Base-by-base conservation (phyloP, 73 alveolate species). In the Halteria grandinella region DNA sequence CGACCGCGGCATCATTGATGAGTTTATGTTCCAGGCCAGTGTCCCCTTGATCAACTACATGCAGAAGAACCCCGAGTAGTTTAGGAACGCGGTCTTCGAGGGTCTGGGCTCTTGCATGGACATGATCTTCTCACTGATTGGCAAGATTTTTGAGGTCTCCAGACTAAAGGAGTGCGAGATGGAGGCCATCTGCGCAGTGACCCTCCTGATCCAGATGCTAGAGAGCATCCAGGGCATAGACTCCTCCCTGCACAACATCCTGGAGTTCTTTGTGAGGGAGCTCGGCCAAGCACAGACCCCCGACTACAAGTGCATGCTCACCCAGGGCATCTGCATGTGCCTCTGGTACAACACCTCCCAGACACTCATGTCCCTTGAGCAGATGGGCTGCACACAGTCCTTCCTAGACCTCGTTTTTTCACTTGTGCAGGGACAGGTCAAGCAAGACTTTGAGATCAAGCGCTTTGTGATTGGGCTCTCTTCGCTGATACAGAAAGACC, bases 271-370 rank as follows among this genome's bases (percentile, higher is more conserved):
- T 24, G 41, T 62, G 49, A 62, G 39, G 24, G 87, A 89, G 31
- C 73, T 89, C 23, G 58, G 57, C 12, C 31, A 55, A 40, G 75
- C 66, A 18, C 31, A 79, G 37, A 76, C 77, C 12, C 66, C 86
- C 17, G 70, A 59, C 57, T 85, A 84, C 55, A 84, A 69, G 51
- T 52, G 81, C 63, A 55, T 75, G 52, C 34, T 84, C 29, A 37
- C 83, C 28, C 89, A 87, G 55, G 84, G 87, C 18, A 28, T 89
- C 43, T 69, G 87, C 47, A 75, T 89, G 91, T 55, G 89, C 21
- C 60, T 89, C 43, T 79, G 69, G 76, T 84, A 83, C 83, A 89
- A 84, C 62, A 45, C 96, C 0, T 0, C 29, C 21, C 51, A 69
- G 47, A 82, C 89, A 3, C 51, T 76, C 29, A 33, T 32, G 25